A percentile compares a stretch with the other conserved stretches of the same genome.
Evolutionary conservation across 1,284 basidiomycete species (phyloP).

Genomic region (Anthracocystis setariae): DNA sequence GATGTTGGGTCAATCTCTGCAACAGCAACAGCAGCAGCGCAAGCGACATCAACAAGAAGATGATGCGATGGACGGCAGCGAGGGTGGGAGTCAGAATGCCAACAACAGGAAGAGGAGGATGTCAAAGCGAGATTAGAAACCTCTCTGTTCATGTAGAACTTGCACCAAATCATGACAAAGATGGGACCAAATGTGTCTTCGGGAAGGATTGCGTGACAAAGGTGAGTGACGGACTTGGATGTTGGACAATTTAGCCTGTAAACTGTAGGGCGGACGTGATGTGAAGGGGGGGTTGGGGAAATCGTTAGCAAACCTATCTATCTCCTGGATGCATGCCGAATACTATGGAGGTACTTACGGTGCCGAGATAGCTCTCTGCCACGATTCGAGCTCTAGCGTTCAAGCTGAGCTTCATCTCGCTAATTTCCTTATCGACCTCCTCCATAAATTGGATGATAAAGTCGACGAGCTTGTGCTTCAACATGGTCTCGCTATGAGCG

Average conservation of each 20-base stretch:
- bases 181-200: too few relatives aligned
- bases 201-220: neutral
- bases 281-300: too few relatives aligned
- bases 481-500: slow-evolving; percentile 93
- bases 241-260: neutral
- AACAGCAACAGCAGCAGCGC: slow-evolving; percentile 1
- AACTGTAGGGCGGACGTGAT: too few relatives aligned
- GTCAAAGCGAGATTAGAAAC: slow-evolving; percentile 22
- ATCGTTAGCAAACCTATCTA: too few relatives aligned
- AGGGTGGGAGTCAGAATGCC: too few relatives aligned
- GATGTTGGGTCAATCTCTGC: neutral
- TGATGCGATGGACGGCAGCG: too few relatives aligned
- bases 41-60: neutral
- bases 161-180: too few relatives aligned
- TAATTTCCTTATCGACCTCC: slow-evolving; percentile 92
- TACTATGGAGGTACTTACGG: slow-evolving; percentile 44
- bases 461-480: slow-evolving; percentile 99
- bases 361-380: slow-evolving; percentile 74
- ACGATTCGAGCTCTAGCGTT: slow-evolving; percentile 97
- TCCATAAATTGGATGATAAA: slow-evolving; percentile 99
- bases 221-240: too few relatives aligned
- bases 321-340: too few relatives aligned
- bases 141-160: too few relatives aligned
- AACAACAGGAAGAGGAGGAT: slow-evolving; percentile 22
- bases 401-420: slow-evolving; percentile 77